Evolutionary conservation across 257 asterid species (phyloP).

Genomic region (Pogostemon cablin): DNA sequence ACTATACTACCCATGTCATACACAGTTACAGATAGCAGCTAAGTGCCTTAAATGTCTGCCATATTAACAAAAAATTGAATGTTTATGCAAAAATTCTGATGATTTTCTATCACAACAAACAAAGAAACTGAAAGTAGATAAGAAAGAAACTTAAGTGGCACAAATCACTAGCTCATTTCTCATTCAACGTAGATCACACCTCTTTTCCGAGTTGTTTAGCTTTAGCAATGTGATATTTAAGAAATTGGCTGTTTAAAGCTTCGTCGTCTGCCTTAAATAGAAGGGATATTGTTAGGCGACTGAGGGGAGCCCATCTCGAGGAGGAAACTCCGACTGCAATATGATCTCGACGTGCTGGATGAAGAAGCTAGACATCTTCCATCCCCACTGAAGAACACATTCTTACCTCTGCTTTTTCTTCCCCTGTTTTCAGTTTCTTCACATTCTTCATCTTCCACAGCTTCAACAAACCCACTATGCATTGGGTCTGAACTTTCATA

Average conservation of each 20-base stretch:
- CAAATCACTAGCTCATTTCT: no score
- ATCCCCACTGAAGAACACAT: slow-evolving; percentile 58
- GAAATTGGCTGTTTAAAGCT: not conserved
- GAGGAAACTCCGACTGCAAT: slow-evolving; percentile 80
- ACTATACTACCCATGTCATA: not conserved
- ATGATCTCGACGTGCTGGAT: slow-evolving; percentile 84
- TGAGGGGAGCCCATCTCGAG: slow-evolving; percentile 73
- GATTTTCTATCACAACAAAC: slow-evolving; percentile 21
- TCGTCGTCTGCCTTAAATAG: slow-evolving; percentile 33
- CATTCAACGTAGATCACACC: no score
- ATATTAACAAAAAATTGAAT: not conserved
- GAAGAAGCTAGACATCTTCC: slow-evolving; percentile 79
- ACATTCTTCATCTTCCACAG: slow-evolving; percentile 65
- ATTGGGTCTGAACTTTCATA: slow-evolving; percentile 76
- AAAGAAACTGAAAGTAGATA: not conserved
- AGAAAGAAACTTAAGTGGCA: no score
- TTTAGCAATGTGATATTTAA: not conserved
- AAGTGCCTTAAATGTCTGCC: no score
- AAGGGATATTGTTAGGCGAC: slow-evolving; percentile 61
- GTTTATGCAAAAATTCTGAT: slow-evolving; percentile 10
- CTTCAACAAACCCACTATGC: slow-evolving; percentile 75
- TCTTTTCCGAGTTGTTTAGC: not conserved
- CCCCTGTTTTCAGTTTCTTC: slow-evolving; percentile 51
- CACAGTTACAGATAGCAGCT: not conserved
- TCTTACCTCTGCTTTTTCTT: slow-evolving; percentile 63